Evolutionary conservation across 768 basidiomycete species (phyloP).

Genomic region (Trametes punicea): DNA sequence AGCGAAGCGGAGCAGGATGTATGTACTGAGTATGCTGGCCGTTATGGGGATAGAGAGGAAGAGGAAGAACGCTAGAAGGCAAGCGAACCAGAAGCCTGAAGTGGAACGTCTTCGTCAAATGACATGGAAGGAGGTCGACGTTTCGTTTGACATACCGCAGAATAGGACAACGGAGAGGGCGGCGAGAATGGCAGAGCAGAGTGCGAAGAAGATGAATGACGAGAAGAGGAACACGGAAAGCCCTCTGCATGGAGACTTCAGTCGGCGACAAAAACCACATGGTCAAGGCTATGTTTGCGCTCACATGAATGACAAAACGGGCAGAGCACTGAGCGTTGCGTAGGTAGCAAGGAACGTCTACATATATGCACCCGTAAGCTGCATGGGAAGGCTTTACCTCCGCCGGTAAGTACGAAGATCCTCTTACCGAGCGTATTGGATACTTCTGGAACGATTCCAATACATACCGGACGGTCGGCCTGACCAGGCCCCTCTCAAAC

Average conservation of each 20-base stretch:
- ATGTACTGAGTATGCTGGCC: slow-evolving; percentile 6
- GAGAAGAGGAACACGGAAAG: slow-evolving; percentile 25
- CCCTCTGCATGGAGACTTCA: too few species aligned
- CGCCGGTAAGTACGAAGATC: not conserved
- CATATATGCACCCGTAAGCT: not conserved
- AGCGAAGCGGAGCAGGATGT: slow-evolving; percentile 14
- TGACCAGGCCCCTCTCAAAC: slow-evolving; percentile 13
- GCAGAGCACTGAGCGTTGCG: slow-evolving; percentile 20
- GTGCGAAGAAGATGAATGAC: slow-evolving; percentile 17
- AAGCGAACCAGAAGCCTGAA: slow-evolving; percentile 19
- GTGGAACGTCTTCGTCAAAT: not conserved
- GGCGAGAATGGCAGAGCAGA: slow-evolving; percentile 14
- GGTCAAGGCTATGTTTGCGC: too few species aligned
- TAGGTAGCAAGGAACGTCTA: slow-evolving; percentile 22
- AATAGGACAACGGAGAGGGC: slow-evolving; percentile 12
- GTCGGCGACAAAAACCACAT: too few species aligned
- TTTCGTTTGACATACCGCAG: slow-evolving; percentile 11
- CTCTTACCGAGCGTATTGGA: slow-evolving; percentile 21
- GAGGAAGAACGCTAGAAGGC: slow-evolving; percentile 19
- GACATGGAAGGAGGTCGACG: not conserved
- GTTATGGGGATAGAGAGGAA: slow-evolving; percentile 15
- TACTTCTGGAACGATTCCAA: slow-evolving; percentile 9
- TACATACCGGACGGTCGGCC: slow-evolving; percentile 11
- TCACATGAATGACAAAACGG: slow-evolving; percentile 23
- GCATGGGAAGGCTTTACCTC: too few species aligned